Evolutionary conservation across 441 rosid genomes (phyloP).

Genomic region (Melianthus villosus): DNA sequence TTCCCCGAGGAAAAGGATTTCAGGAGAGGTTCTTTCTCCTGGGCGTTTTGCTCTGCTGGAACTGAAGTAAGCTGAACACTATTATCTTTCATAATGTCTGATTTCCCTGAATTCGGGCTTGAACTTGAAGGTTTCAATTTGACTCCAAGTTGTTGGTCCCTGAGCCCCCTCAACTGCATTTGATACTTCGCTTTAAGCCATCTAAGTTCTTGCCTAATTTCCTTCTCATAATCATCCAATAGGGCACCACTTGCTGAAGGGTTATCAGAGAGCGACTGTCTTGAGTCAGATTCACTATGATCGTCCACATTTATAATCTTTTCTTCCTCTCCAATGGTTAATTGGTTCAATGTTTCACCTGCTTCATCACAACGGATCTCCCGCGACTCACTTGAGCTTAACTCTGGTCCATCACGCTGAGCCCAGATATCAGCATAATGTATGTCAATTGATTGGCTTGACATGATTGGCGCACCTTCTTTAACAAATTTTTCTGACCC

Average conservation of each 20-base stretch:
- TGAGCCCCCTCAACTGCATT: slow-evolving; percentile 32
- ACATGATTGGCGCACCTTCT: slow-evolving; percentile 15
- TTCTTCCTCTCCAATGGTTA: slow-evolving; percentile 12
- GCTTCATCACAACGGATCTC: slow-evolving; percentile 65
- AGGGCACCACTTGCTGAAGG: slow-evolving; percentile 21
- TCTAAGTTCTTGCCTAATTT: slow-evolving; percentile 40
- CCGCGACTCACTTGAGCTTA: slow-evolving; percentile 51
- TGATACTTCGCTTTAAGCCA: slow-evolving; percentile 64
- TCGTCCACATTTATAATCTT: slow-evolving; percentile 13
- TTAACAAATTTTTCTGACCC: slow-evolving; percentile 21
- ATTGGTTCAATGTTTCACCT: slow-evolving; percentile 25
- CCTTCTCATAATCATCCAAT: slow-evolving; percentile 21
- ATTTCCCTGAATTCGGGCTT: no score
- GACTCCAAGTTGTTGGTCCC: slow-evolving; percentile 29
- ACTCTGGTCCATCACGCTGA: slow-evolving; percentile 59
- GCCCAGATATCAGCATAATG: slow-evolving; percentile 51
- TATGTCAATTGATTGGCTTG: slow-evolving; percentile 17
- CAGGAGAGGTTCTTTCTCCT: slow-evolving; percentile 9
- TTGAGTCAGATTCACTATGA: slow-evolving; percentile 8
- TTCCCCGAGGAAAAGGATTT: slow-evolving; percentile 6
- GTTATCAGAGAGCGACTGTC: slow-evolving; percentile 20
- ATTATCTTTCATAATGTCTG: slow-evolving; percentile 6
- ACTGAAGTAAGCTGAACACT: slow-evolving; percentile 5
- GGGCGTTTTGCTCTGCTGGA: slow-evolving; percentile 7
- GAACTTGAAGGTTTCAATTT: slow-evolving; percentile 12